A percentile compares a stretch with the other conserved stretches of the same genome.
These are phyloP conservation scores for Leptodontidium sp. DNA, from an alignment of 2,329 filamentous ascomycete species.

Conservation along the genomic window DNA sequence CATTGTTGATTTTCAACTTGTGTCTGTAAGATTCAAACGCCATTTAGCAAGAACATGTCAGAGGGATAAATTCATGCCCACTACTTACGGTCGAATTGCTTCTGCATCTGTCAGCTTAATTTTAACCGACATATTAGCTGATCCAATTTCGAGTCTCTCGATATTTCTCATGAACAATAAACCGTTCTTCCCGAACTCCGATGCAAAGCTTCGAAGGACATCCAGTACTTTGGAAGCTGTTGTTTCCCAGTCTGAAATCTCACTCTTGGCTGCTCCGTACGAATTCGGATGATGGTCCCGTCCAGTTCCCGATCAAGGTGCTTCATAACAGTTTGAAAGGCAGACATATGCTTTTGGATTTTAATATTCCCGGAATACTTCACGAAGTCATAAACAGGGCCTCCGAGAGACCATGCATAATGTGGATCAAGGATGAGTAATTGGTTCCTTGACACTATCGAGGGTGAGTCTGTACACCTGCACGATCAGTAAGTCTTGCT, in stretches of 20 bases:
- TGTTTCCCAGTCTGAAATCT: slow-evolving; percentile 41
- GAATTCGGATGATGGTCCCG: slow-evolving; percentile 49
- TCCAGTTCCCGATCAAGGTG: slow-evolving; percentile 32
- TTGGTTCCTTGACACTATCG: slow-evolving; percentile 45
- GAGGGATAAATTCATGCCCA: too few relatives aligned
- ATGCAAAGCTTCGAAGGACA: slow-evolving; percentile 42
- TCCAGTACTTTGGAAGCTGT: slow-evolving; percentile 40
- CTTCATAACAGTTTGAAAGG: slow-evolving; percentile 39
- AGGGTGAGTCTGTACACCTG: slow-evolving; percentile 50
- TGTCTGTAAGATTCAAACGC: slow-evolving; percentile 22
- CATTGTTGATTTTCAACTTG: slow-evolving; percentile 36
- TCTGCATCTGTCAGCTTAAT: slow-evolving; percentile 35
- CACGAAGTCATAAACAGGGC: slow-evolving; percentile 46
- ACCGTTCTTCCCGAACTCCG: slow-evolving; percentile 43
- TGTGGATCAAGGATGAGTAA: slow-evolving; percentile 49
- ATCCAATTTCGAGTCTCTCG: slow-evolving; percentile 36
- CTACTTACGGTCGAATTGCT: slow-evolving; percentile 10
- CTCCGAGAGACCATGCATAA: slow-evolving; percentile 45
- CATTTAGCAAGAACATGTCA: slow-evolving; percentile 27
- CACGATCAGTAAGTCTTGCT: slow-evolving; percentile 32
- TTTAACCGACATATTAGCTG: slow-evolving; percentile 22
- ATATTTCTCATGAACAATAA: slow-evolving; percentile 47
- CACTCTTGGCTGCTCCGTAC: slow-evolving; percentile 45
- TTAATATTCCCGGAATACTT: slow-evolving; percentile 31
- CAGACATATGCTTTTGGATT: slow-evolving; percentile 45